phyloP scores from a whole-genome alignment of 2,329 filamentous ascomycete genomes.

The Malbranchea cinnamomea region DNA sequence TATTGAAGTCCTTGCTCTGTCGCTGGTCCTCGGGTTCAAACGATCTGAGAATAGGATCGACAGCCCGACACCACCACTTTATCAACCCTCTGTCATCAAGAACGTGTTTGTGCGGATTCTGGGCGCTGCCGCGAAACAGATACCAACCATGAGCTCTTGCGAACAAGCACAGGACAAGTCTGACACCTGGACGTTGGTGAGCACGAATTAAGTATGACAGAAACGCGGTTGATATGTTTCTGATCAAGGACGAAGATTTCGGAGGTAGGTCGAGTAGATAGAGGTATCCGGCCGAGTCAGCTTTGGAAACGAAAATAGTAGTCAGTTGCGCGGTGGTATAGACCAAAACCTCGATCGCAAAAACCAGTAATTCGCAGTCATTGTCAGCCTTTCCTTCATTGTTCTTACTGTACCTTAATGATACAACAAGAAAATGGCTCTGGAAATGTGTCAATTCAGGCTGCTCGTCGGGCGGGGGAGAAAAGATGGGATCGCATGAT shows the following conservation, averaged over 20 bases:
- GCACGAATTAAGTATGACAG: constrained; percentile 57
- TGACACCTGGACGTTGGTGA: constrained; percentile 47
- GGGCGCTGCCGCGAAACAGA: constrained; percentile 79
- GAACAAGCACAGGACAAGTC: constrained; percentile 74
- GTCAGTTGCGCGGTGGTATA: constrained; percentile 70
- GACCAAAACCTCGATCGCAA: constrained; percentile 75
- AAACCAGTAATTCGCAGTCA: constrained; percentile 47
- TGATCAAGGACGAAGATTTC: constrained; percentile 49
- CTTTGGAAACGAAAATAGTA: constrained; percentile 90
- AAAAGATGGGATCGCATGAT: constrained; percentile 60
- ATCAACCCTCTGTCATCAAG: constrained; percentile 80
- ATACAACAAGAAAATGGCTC: constrained; percentile 59
- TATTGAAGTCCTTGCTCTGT: constrained; percentile 22
- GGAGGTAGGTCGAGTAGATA: constrained; percentile 46
- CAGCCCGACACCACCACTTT: constrained; percentile 85
- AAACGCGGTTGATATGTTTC: constrained; percentile 59
- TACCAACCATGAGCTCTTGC: constrained; percentile 87
- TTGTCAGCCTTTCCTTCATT: constrained; percentile 1
- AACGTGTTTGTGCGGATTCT: constrained; percentile 76
- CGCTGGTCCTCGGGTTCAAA: constrained; percentile 27
- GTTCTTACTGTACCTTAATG: constrained; percentile 22
- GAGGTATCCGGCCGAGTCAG: constrained; percentile 86
- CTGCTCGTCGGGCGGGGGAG: constrained; percentile 54
- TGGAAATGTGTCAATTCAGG: constrained; percentile 73
- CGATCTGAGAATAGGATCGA: constrained; percentile 56